These are phyloP conservation scores for Sphaerulina vaccinii DNA, from an alignment of 2,329 filamentous ascomycete species.

Conservation along the genomic window DNA sequence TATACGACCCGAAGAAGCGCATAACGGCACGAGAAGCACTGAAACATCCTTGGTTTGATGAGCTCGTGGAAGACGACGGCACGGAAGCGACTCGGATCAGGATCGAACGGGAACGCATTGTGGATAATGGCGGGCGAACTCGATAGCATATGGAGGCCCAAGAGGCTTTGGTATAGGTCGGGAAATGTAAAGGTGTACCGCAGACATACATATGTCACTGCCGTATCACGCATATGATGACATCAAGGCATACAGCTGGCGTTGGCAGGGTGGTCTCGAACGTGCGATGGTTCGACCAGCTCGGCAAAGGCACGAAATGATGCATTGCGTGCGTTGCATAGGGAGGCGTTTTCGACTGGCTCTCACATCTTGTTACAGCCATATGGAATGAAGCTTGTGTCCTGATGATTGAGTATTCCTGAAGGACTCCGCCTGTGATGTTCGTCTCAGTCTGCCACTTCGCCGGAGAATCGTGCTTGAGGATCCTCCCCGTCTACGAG, in stretches of 20 bases:
- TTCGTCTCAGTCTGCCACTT: background rate
- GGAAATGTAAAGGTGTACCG: background rate
- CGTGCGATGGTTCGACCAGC: background rate
- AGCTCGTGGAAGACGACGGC: slow-evolving; percentile 63
- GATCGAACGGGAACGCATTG: slow-evolving; percentile 32
- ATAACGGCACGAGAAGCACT: slow-evolving; percentile 65
- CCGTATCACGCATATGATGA: slow-evolving; percentile 2
- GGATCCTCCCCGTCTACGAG: too few species aligned
- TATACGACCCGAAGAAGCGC: slow-evolving; percentile 64
- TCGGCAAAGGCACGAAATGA: slow-evolving; percentile 5
- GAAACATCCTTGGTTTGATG: slow-evolving; percentile 66
- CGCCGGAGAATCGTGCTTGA: too few species aligned
- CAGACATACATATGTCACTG: background rate
- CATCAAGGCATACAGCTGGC: slow-evolving; percentile 10
- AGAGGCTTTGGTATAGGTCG: background rate
- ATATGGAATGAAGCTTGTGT: slow-evolving; percentile 7
- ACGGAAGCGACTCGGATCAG: slow-evolving; percentile 62
- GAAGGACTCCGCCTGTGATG: background rate
- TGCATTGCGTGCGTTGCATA: slow-evolving; percentile 17
- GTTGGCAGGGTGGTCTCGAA: background rate
- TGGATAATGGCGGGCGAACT: slow-evolving; percentile 18
- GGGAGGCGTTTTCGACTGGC: slow-evolving; percentile 11
- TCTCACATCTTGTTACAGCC: slow-evolving; percentile 7
- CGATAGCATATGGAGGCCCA: slow-evolving; percentile 6
- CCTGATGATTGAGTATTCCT: background rate